Conservation (phyloP, 2,329 filamentous ascomycete genomes). For the Hymenoscyphus linearis region DNA sequence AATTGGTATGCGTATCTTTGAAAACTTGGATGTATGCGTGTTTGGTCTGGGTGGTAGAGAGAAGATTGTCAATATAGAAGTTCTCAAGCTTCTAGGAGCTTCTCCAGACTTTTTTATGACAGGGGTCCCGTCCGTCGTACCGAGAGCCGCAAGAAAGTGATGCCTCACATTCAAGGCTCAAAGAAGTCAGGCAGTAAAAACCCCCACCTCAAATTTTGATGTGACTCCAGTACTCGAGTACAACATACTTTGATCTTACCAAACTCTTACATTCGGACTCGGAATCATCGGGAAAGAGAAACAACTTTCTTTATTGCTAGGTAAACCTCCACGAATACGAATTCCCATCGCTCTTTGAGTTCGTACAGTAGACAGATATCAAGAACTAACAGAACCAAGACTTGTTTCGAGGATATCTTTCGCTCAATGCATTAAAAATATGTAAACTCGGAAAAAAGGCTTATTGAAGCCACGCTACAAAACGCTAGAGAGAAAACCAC, state of each 20-base stretch:
- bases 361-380: not conserved
- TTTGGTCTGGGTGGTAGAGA: not conserved
- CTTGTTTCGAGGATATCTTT: not conserved
- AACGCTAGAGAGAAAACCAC: not conserved
- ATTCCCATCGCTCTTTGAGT: not conserved
- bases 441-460: constrained; percentile 1
- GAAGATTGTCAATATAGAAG: constrained; percentile 9
- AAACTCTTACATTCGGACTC: no score
- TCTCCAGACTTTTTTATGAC: constrained; percentile 17
- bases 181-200: no score
- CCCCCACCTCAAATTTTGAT: no score
- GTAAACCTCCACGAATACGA: not conserved
- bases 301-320: no score
- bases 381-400: not conserved
- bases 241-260: no score
- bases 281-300: no score
- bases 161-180: not conserved
- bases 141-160: constrained; percentile 12
- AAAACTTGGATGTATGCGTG: constrained; percentile 2
- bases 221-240: no score
- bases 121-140: constrained; percentile 11
- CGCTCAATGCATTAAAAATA: constrained; percentile 5
- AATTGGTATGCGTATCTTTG: not conserved
- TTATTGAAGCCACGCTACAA: not conserved
- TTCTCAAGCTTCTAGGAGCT: constrained; percentile 22